Base-by-base conservation (phyloP, 257 asterid genomes). In the Solanum arcanum region DNA sequence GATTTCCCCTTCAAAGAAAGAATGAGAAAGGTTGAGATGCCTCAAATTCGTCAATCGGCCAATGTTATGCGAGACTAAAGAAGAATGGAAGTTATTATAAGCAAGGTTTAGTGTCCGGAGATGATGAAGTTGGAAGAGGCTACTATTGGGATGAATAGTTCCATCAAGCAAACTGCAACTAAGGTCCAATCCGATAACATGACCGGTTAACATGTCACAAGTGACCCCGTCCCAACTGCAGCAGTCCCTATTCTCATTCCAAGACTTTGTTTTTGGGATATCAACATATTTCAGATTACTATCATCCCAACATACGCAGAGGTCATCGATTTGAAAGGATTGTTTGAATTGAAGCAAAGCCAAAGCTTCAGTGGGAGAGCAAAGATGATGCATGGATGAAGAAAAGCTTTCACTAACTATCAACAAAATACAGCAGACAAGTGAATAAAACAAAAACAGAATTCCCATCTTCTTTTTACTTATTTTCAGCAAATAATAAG, bases 261-360 rank as follows among this genome's bases (percentile, higher is more conserved):
- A 59, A 56, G 12, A 49, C 59, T 49, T 3, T 0, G 39, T 46
- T 49, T n/a, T 80, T 0, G 41, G 41, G 39, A 35, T 35, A 70
- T n/a, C 31, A 62, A 23, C 56, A 47, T 13, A 5, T 14, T 47
- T 18, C 20, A 5, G 1, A 13, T 47, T 0, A 47, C 3, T 47
- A 0, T 14, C 7, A 47, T 0, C 8, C 7, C 3, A 0, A 47
- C 59, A 62, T 0, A 3, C 11, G 5, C 1, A 4, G 12, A 0
- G 4, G 39, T 27, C 39, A 33, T 37, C 29, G 15, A 66, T 12
- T 25, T 66, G 18, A 25, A 25, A 66, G 6, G 74, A 2, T 68
- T 13, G 39, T 14, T 27, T 27, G 20, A 68, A 68, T 11, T 68
- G 74, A 68, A 27, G 8, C 21, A 68, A 68, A 68, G 74, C 39